Percentiles rank a stretch among this genome's conserved stretches.
Conservation (phyloP, 192 early-diverging fungal species). For the Endogone sp. region DNA sequence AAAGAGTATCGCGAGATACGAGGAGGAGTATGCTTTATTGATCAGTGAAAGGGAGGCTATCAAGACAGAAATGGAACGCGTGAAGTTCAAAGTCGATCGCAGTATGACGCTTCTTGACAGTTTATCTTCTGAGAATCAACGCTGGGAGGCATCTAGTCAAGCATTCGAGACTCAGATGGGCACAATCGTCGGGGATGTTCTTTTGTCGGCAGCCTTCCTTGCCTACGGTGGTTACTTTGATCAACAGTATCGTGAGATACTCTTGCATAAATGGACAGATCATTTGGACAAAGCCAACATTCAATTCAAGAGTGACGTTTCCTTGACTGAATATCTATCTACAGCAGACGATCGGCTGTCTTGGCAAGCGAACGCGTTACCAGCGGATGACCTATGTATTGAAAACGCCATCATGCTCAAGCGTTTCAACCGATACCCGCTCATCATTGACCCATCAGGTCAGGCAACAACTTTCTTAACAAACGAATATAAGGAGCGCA, state of each 20-base stretch:
- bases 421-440: slow-evolving; percentile 92
- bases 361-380: slow-evolving; percentile 84
- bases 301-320: slow-evolving; percentile 73
- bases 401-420: slow-evolving; percentile 99
- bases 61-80: slow-evolving; percentile 89
- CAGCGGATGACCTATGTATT: slow-evolving; percentile 89
- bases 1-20: slow-evolving; percentile 84
- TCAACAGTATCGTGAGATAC: slow-evolving; percentile 85
- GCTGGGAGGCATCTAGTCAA: slow-evolving; percentile 88
- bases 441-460: slow-evolving; percentile 97
- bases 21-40: slow-evolving; percentile 96
- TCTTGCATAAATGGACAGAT: slow-evolving; percentile 74
- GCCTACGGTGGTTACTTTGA: slow-evolving; percentile 98
- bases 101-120: slow-evolving; percentile 83
- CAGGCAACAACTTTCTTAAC: slow-evolving; percentile 86
- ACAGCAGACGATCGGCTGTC: slow-evolving; percentile 86
- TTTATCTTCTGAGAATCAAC: slow-evolving; percentile 85
- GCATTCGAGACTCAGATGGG: slow-evolving; percentile 96
- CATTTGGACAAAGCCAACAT: slow-evolving; percentile 68
- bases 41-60: slow-evolving; percentile 90
- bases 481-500: slow-evolving; percentile 81
- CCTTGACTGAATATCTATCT: slow-evolving; percentile 86
- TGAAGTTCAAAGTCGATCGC: slow-evolving; percentile 90
- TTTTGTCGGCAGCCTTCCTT: slow-evolving; percentile 90
- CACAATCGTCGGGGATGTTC: slow-evolving; percentile 95